Base-by-base conservation (phyloP, 768 basidiomycete genomes). In the Cystofilobasidium capitatum region DNA sequence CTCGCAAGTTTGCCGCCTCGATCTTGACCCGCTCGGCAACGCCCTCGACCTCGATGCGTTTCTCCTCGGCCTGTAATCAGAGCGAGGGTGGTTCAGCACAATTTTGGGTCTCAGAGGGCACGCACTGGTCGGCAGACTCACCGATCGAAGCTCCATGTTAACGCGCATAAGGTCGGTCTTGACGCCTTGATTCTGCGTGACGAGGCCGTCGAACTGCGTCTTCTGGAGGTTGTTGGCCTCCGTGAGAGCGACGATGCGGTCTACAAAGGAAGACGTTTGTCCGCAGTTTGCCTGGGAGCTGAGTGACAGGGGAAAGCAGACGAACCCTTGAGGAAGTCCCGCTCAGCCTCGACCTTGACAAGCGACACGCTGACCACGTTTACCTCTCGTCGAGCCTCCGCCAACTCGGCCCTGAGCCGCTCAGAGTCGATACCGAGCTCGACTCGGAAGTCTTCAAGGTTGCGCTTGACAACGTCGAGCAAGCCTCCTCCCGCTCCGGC, bases 1-100 rank as follows among this genome's bases (percentile, higher is more conserved):
- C 92, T 49, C 88, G 85, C 22, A 96, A 82, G 75, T 89, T 93
- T 2, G 89, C 88, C 70, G 81, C 83, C 72, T 97, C 93, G 71
- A 88, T 89, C 13, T 89, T 84, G 44, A 91, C 79, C 66, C 88
- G 86, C 70, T 93, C 90, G 20, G 86, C 58, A 10, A 36, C 31
- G 17, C 57, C 68, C 49, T 69, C 68, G 45, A 62, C 58, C 22
- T 64, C 47, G 47, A 69, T 69, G n/a, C 63, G 44, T 47, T 59
- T 65, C 26, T 69, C 63, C 35, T 64, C 63, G 29, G 68, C 62
- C 62, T 69, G 37, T 17, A 20, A 20, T 24, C 13, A 16, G 36
- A 44, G 13, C 13, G 12, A 35, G 26, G 24, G 8, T 9, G 22
- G 24, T 17, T 40, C 59, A 40, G 58, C 6, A 17, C 3, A 10